These are phyloP conservation scores for Jackrogersella multiformis DNA, from an alignment of 495 filamentous ascomycete species.

Conservation along the genomic window DNA sequence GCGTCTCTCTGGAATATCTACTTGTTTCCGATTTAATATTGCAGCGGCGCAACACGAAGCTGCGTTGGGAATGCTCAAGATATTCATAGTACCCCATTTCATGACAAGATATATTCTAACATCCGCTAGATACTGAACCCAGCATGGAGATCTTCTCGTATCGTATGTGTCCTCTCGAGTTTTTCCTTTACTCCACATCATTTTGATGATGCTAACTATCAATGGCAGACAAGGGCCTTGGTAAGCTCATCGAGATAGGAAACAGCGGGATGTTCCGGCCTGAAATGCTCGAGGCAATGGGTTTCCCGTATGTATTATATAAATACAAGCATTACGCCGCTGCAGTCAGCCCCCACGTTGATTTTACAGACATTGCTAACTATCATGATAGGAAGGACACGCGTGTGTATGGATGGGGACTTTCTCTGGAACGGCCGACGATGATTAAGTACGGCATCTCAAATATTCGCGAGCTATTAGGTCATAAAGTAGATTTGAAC, in stretches of 20 bases:
- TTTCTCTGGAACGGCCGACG: constrained; percentile 91
- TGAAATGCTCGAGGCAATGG: constrained; percentile 84
- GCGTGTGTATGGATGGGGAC: constrained; percentile 89
- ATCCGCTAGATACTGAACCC: constrained; percentile 88
- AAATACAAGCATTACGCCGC: too few relatives aligned
- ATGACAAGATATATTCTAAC: constrained; percentile 54
- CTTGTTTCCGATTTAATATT: neutral
- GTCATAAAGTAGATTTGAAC: constrained; percentile 84
- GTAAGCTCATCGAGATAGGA: constrained; percentile 95
- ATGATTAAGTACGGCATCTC: constrained; percentile 95
- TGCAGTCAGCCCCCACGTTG: too few relatives aligned
- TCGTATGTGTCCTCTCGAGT: constrained; percentile 48
- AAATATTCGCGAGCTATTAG: constrained; percentile 86
- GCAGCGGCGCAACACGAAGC: too few relatives aligned
- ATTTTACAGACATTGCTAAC: constrained; percentile 8
- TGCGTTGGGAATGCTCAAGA: neutral
- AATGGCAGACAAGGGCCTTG: constrained; percentile 72
- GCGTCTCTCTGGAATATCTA: constrained; percentile 9
- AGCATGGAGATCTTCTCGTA: constrained; percentile 96
- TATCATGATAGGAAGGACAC: constrained; percentile 66
- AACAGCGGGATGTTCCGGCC: constrained; percentile 98
- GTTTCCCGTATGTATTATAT: constrained; percentile 36
- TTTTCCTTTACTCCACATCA: neutral
- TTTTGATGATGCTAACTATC: constrained; percentile 4
- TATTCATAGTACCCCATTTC: neutral